Conservation (phyloP, 164 flowering plant genomes). For the Liriodendron chinense region DNA sequence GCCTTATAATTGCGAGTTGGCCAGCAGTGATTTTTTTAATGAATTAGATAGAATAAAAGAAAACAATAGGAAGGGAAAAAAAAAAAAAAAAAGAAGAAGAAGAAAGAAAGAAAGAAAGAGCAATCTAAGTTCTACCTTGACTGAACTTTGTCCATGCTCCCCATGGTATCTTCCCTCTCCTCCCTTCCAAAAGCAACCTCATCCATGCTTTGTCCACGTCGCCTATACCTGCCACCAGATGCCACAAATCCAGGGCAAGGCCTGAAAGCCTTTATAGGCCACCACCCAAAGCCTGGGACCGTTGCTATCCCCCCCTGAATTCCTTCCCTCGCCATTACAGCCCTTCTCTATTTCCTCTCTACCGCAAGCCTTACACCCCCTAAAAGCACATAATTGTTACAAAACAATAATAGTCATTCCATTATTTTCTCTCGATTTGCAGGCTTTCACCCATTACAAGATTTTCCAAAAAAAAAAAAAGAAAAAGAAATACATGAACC, state of each 20-base stretch:
- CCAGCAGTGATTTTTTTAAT: no score
- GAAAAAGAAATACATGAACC: not conserved
- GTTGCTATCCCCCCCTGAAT: constrained; percentile 98
- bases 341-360: constrained; percentile 75
- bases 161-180: constrained; percentile 19
- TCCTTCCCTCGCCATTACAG: constrained; percentile 95
- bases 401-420: not conserved
- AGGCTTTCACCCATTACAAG: not conserved
- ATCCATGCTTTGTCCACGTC: constrained; percentile 94
- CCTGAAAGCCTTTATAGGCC: constrained; percentile 97
- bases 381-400: not conserved
- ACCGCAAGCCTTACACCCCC: constrained; percentile 84
- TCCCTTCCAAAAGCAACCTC: constrained; percentile 77
- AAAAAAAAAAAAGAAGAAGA: not conserved
- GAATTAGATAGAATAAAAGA: not conserved
- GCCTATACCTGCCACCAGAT: constrained; percentile 81
- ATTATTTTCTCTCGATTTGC: not conserved
- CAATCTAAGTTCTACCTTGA: constrained; percentile 39
- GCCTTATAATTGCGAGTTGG: no score
- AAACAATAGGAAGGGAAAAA: not conserved
- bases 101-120: not conserved
- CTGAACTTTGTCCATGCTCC: constrained; percentile 21
- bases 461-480: not conserved
- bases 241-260: constrained; percentile 90
- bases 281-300: constrained; percentile 96